phyloP scores from a whole-genome alignment of 805 yeast genomes.

The Zygosaccharomyces lentus region DNA sequence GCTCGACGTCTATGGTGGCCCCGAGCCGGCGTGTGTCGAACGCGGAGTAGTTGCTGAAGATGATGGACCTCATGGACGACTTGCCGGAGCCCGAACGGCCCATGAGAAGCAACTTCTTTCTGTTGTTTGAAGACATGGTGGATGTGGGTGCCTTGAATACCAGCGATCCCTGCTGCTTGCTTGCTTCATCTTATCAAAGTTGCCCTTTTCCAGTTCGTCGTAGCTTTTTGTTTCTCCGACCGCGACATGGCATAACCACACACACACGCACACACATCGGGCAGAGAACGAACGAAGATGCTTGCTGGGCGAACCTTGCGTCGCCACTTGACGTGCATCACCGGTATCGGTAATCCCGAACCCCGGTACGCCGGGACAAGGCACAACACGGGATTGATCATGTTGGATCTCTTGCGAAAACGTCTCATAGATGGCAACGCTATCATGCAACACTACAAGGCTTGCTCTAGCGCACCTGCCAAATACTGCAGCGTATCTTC shows the following conservation, averaged over 20 bases:
- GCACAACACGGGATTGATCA: conserved; percentile 72
- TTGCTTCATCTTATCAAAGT: conserved; percentile 13
- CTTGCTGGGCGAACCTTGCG: neutral
- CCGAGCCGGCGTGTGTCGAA: conserved; percentile 93
- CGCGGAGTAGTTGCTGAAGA: conserved; percentile 93
- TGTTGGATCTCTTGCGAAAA: conserved; percentile 39
- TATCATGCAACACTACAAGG: conserved; percentile 10
- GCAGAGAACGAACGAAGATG: neutral
- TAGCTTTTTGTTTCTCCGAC: neutral
- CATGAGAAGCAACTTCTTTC: conserved; percentile 63
- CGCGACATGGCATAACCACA: too few species aligned
- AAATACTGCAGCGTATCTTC: conserved; percentile 13
- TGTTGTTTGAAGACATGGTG: conserved; percentile 35
- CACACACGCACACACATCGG: too few species aligned
- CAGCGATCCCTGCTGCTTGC: neutral
- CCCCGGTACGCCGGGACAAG: conserved; percentile 55
- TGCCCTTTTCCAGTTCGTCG: neutral
- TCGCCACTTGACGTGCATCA: conserved; percentile 19
- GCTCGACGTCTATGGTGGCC: conserved; percentile 98
- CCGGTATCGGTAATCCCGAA: conserved; percentile 70
- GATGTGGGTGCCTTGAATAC: neutral
- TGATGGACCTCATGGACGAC: conserved; percentile 94
- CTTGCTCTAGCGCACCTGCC: conserved; percentile 11
- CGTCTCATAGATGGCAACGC: conserved; percentile 14
- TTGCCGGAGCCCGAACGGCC: conserved; percentile 98